Evolutionary conservation across 768 basidiomycete genomes (phyloP).

Genomic region (Strobilomyces echinocephalus): DNA sequence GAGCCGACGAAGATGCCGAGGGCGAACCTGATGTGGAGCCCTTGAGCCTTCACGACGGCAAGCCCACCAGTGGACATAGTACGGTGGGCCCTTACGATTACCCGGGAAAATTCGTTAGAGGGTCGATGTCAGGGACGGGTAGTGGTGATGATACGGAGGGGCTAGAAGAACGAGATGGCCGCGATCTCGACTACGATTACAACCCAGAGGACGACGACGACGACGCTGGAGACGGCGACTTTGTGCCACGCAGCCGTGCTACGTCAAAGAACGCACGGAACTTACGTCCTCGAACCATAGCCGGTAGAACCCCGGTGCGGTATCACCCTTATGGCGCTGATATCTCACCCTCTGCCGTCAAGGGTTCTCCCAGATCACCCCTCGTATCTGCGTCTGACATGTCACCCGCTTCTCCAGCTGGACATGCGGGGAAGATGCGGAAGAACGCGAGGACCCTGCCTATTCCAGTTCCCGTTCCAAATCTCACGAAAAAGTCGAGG

Average conservation of each 20-base stretch:
- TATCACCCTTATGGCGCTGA: slow-evolving; percentile 31
- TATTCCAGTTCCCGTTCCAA: slow-evolving; percentile 59
- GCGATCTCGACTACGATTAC: slow-evolving; percentile 30
- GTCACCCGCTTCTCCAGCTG: slow-evolving; percentile 23
- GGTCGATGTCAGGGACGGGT: slow-evolving; percentile 21
- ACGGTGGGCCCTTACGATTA: slow-evolving; percentile 26
- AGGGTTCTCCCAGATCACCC: slow-evolving; percentile 30
- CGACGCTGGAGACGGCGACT: slow-evolving; percentile 33
- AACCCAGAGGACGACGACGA: slow-evolving; percentile 29
- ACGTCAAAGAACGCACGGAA: slow-evolving; percentile 36
- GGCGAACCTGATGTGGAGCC: slow-evolving; percentile 30
- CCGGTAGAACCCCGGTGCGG: slow-evolving; percentile 31
- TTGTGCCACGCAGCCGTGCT: slow-evolving; percentile 26
- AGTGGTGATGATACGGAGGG: slow-evolving; percentile 27
- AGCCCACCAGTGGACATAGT: slow-evolving; percentile 23
- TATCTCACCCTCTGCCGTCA: slow-evolving; percentile 28
- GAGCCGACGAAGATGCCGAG: slow-evolving; percentile 34
- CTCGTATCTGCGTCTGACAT: slow-evolving; percentile 27
- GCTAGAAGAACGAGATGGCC: slow-evolving; percentile 18
- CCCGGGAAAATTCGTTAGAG: slow-evolving; percentile 13
- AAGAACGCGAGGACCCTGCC: slow-evolving; percentile 41
- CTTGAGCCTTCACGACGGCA: slow-evolving; percentile 22
- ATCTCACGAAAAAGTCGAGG: slow-evolving; percentile 67
- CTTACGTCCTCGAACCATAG: slow-evolving; percentile 34
- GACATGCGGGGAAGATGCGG: slow-evolving; percentile 26